Evolutionary conservation across 305 asterid genomes (phyloP).

Genomic region (Galium porrigens): DNA sequence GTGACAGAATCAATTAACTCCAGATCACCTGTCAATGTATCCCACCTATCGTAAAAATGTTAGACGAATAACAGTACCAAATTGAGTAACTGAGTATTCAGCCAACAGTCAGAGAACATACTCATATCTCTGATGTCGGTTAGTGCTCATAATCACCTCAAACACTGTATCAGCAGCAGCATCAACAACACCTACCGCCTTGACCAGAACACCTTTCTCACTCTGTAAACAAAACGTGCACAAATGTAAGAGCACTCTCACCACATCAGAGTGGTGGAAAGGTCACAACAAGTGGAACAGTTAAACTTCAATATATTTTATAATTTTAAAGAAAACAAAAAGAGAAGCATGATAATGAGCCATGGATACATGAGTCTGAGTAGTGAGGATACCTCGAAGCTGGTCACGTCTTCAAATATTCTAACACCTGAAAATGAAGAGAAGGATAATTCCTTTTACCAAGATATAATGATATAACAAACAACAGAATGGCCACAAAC

Average conservation of each 20-base stretch:
- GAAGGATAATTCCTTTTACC: slow-evolving; percentile 10
- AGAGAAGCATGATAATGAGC: not conserved
- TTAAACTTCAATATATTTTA: not conserved
- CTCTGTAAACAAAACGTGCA: slow-evolving; percentile 29
- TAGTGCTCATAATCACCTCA: slow-evolving; percentile 63
- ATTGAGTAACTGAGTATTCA: slow-evolving; percentile 6
- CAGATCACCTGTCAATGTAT: slow-evolving; percentile 76
- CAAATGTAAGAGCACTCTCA: not conserved
- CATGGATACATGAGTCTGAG: not conserved
- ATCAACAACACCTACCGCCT: slow-evolving; percentile 88
- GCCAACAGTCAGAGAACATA: slow-evolving; percentile 27
- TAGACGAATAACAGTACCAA: slow-evolving; percentile 21
- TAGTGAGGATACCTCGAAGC: slow-evolving; percentile 47
- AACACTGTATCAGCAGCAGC: slow-evolving; percentile 91
- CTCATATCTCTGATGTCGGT: slow-evolving; percentile 80
- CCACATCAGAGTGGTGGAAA: not conserved
- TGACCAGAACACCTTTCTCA: slow-evolving; percentile 73
- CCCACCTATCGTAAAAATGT: slow-evolving; percentile 71
- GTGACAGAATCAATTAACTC: slow-evolving; percentile 67
- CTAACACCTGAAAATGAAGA: slow-evolving; percentile 65
- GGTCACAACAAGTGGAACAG: not conserved
- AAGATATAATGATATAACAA: not conserved
- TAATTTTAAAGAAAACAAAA: slow-evolving; percentile 10
- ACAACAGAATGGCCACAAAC: not conserved
- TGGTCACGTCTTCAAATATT: slow-evolving; percentile 74